These are phyloP conservation scores for Ascochyta pisi DNA, from an alignment of 2,329 filamentous ascomycete genomes.

Conservation along the genomic window DNA sequence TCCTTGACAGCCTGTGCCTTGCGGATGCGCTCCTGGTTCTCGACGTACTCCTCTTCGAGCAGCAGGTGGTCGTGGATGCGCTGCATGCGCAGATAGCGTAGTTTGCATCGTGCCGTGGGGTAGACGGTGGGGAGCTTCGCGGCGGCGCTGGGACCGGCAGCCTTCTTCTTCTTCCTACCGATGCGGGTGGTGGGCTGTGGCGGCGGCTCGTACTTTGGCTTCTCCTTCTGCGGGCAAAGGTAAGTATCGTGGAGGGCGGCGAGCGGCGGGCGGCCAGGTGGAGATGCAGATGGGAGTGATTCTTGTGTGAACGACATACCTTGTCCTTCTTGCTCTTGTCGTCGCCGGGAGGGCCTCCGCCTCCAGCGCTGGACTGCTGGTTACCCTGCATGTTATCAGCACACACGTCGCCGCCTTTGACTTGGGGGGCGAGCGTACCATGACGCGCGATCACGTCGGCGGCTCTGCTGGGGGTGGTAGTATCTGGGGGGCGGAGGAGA, in stretches of 20 bases:
- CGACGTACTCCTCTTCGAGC: slow-evolving; percentile 97
- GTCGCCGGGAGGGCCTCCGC: slow-evolving; percentile 70
- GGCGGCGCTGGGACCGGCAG: slow-evolving; percentile 88
- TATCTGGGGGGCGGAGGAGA: not conserved
- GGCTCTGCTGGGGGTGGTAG: slow-evolving; percentile 1
- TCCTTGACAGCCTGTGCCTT: slow-evolving; percentile 76
- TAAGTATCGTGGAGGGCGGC: slow-evolving; percentile 21
- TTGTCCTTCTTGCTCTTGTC: slow-evolving; percentile 90
- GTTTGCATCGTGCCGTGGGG: slow-evolving; percentile 95
- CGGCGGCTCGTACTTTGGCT: slow-evolving; percentile 99
- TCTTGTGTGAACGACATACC: slow-evolving; percentile 37
- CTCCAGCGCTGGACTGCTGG: slow-evolving; percentile 85
- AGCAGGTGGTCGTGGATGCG: slow-evolving; percentile 96
- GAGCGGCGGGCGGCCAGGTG: slow-evolving; percentile 14
- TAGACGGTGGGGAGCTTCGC: slow-evolving; percentile 94
- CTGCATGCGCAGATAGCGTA: slow-evolving; percentile 97
- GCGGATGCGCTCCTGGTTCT: slow-evolving; percentile 95
- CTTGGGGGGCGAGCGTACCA: slow-evolving; percentile 39
- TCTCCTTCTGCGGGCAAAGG: slow-evolving; percentile 77
- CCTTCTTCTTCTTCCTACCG: slow-evolving; percentile 98
- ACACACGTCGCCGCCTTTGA: slow-evolving; percentile 43
- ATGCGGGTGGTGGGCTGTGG: slow-evolving; percentile 96
- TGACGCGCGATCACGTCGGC: slow-evolving; percentile 33
- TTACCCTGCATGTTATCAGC: slow-evolving; percentile 67
- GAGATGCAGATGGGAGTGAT: not conserved